Base-by-base conservation (phyloP, 2,329 filamentous ascomycete genomes). In the Monilinia fructicola region DNA sequence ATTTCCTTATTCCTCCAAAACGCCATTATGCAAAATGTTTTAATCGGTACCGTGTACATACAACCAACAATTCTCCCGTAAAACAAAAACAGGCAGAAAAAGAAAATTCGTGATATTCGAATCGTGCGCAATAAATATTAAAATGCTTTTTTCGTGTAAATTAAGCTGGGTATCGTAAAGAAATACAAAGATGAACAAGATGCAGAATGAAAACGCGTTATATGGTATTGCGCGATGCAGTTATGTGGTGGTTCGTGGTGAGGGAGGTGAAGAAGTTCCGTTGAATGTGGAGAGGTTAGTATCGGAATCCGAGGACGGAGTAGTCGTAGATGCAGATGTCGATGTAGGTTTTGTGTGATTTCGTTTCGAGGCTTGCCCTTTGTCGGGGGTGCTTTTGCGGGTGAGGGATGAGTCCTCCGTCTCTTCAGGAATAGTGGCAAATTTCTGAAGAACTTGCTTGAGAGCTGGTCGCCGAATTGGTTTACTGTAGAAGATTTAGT, bases 381-480 rank as follows among this genome's bases (percentile, higher is more conserved):
- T 54, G 28, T 66, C 64, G 40, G 64, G 48, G 12, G 64, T 61
- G 35, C 55, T 61, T 54, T 66, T 66, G 38, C 16, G 64, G 14
- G 64, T 64, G 93, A 85, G 40, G 16, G 73, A 72, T 16, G 69
- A 68, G 16, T 69, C 71, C 65, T 77, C 75, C 3, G 67, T 67
- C 76, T 93, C 91, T 74, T 94, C 91, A 0, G 84, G 86, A 40
- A 95, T 96, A 0, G 92, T 92, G 4, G 90, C 86, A 76, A 92
- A 94, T 75, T 92, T 92, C 74, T 90, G 91, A 16, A 96, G 81
- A 0, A 96, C 92, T 73, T 93, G 90, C 77, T 96, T 96, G 66
- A 97, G 81, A 6, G 91, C 91, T 1, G 91, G 91, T n/a, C 93
- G 82, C 59, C 91, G 85, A 70, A 97, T 96, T 0, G 87, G 87